Percentiles rank a stretch among this genome's conserved stretches.
phyloP scores from a whole-genome alignment of 148 eudicot species.

The Fallopia convolvulus region DNA sequence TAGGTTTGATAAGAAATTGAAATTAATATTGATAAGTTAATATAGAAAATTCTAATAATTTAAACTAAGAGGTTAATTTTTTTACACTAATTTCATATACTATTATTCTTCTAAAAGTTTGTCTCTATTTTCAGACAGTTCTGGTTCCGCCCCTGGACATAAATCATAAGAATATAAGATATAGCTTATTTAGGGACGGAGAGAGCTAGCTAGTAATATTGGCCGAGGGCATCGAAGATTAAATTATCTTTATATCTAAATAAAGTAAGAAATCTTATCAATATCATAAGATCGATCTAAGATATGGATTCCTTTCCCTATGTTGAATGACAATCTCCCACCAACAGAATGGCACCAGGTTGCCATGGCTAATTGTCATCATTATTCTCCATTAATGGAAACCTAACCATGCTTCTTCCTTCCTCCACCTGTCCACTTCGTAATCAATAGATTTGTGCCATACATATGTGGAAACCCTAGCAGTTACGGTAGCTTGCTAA shows the following conservation, averaged over 20 bases:
- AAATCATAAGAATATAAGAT: too few species aligned
- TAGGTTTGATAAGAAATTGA: too few species aligned
- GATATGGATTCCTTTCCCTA: constrained; percentile 5
- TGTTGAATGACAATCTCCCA: neutral
- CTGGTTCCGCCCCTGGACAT: too few species aligned
- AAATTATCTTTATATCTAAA: neutral
- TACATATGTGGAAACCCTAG: neutral
- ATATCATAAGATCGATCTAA: constrained; percentile 3
- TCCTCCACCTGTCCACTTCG: neutral
- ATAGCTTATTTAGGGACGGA: neutral
- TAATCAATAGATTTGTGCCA: neutral
- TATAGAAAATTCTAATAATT: too few species aligned
- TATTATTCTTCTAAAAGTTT: too few species aligned
- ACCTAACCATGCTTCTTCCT: neutral
- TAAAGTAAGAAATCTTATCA: neutral
- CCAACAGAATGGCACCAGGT: neutral
- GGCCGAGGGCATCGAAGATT: neutral
- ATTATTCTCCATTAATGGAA: constrained; percentile 6
- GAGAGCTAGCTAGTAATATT: neutral
- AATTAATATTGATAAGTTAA: too few species aligned
- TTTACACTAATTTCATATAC: too few species aligned
- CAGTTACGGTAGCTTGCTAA: neutral
- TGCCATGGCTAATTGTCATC: neutral
- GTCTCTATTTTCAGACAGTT: too few species aligned
- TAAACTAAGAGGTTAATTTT: too few species aligned